Evolutionary conservation across 345 rosid species (phyloP).

Genomic region (Abelmoschus esculentus): DNA sequence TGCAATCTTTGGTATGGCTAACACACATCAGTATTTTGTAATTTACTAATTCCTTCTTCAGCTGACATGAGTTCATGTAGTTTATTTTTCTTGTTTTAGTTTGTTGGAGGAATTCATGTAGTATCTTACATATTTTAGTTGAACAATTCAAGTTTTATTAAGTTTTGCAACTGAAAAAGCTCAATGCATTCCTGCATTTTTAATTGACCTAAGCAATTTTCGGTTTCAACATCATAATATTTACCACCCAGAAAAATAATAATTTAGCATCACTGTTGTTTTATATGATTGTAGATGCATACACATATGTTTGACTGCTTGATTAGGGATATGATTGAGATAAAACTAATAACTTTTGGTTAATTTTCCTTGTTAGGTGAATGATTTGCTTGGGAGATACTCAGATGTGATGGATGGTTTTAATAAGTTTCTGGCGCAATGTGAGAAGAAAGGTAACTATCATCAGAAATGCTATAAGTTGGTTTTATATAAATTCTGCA

Average conservation of each 20-base stretch:
- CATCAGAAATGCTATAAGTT: constrained; percentile 13
- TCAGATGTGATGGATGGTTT: constrained; percentile 81
- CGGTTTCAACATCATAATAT: not conserved
- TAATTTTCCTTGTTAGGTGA: constrained; percentile 42
- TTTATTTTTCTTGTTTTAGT: constrained; percentile 1
- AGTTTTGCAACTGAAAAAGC: not conserved
- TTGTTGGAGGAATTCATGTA: not conserved
- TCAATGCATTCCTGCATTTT: not conserved
- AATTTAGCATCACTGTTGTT: not conserved
- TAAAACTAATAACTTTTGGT: constrained; percentile 10
- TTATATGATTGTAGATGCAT: not conserved
- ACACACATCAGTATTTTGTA: not conserved
- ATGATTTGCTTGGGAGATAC: constrained; percentile 65
- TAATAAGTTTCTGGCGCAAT: constrained; percentile 71
- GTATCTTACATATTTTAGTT: not conserved
- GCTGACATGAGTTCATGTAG: not conserved
- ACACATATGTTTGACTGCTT: not conserved
- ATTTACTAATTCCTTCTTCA: not conserved
- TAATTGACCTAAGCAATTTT: not conserved
- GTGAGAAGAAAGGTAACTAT: constrained; percentile 74
- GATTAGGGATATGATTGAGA: not conserved
- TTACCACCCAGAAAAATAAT: not conserved
- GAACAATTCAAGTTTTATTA: not conserved
- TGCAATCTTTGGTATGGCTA: constrained; percentile 74
- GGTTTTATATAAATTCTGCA: constrained; percentile 11